Evolutionary conservation across 352 stramenopile species (phyloP), one percentile per base, ranked within the genome.

Genomic region (Pythium guiyangense): DNA sequence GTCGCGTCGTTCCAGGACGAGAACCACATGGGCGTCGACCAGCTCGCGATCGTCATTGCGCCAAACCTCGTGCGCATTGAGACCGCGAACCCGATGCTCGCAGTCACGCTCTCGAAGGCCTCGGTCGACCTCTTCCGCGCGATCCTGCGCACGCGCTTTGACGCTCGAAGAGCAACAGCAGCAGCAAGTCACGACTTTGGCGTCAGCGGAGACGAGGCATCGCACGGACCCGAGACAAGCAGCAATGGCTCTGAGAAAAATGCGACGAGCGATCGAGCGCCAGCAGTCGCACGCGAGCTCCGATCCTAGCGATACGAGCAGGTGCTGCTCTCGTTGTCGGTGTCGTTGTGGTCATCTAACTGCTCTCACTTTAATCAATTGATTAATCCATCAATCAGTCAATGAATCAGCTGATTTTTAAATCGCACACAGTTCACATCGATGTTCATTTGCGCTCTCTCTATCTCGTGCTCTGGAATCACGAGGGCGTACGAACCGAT

Each of bases 21-120:
- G 40, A 97, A 96, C 61, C 83, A 92, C 67, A 97, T 97, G 86
- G 84, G 85, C n/a, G 73, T 92, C 20, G 86, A 94, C 53, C 88
- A 97, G 56, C 74, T 97, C 43, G 85, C 86, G 25, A 95, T 97
- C 61, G 74, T 96, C 54, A 90, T 97, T 53, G 79, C 82, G 22
- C 88, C 88, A 15, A 97, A 97, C 57, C 77, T 97, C 53, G 86
- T 95, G 50, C 78, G 81, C 29, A 87, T 95, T 37, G 83, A 95
- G 67, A 83, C 77, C 0, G 79, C 88, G 56, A 92, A 94, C 61
- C 79, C 84, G 6, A 93, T 90, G 73, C 78, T 91, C n/a, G 86
- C 86, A 10, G 79, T 96, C 10, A 73, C 84, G 25, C 65, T 90
- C 20, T 95, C 84, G 12, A 94, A 96, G 62, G 86, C 88, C 9